These are phyloP conservation scores for Acanthamoeba lugdunensis DNA, from an alignment of 208 protist species.

Conservation along the genomic window DNA sequence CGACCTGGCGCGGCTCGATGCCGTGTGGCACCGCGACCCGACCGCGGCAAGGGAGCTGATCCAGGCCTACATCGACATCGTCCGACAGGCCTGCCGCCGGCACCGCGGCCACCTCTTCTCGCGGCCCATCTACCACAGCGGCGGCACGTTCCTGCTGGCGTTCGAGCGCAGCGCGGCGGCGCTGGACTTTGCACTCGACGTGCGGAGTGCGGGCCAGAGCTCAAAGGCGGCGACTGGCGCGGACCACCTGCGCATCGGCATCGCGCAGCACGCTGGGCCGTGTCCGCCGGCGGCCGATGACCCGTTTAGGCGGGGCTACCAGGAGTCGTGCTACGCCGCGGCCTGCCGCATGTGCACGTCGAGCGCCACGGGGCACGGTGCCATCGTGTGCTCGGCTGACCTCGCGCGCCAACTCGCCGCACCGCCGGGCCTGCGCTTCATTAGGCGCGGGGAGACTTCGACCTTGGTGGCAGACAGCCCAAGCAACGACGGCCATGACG, in stretches of 20 bases:
- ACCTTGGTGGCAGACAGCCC: background rate
- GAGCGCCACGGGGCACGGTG: background rate
- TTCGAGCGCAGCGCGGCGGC: background rate
- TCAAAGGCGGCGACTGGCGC: no score
- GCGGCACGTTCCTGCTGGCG: background rate
- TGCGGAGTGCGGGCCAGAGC: background rate
- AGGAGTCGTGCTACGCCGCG: background rate
- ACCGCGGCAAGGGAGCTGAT: background rate
- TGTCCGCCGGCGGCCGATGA: background rate
- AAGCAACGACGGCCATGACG: background rate
- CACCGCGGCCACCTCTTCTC: conserved; percentile 17
- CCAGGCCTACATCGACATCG: background rate
- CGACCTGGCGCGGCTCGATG: background rate
- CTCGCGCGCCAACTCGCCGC: background rate
- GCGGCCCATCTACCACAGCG: conserved; percentile 13
- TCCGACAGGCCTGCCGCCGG: background rate
- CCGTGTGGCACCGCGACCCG: background rate
- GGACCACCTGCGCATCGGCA: background rate
- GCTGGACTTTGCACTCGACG: background rate
- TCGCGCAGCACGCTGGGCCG: background rate
- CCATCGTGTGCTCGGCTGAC: background rate
- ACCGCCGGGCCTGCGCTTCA: background rate
- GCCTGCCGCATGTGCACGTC: background rate
- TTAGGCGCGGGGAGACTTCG: background rate
- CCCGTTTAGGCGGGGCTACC: background rate